phyloP scores from a whole-genome alignment of 768 basidiomycete species.

The Chiua virens region DNA sequence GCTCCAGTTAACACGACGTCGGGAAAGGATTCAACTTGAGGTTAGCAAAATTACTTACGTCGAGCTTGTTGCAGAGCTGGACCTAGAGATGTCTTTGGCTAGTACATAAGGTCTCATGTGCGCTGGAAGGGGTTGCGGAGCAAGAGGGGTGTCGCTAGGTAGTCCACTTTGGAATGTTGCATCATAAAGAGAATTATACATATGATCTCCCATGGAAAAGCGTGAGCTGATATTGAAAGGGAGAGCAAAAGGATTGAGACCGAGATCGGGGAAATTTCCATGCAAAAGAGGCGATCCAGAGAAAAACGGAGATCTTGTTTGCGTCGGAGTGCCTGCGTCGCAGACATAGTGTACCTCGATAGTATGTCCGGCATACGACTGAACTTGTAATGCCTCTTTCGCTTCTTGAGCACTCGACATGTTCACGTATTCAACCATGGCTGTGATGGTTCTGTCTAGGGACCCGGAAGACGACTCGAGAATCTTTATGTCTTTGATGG shows the following conservation, averaged over 20 bases:
- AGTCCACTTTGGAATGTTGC: constrained; percentile 13
- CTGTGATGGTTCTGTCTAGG: constrained; percentile 46
- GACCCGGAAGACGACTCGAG: constrained; percentile 37
- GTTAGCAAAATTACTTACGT: constrained; percentile 22
- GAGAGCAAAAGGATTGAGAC: constrained; percentile 34
- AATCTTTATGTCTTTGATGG: constrained; percentile 60
- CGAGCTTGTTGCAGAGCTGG: constrained; percentile 34
- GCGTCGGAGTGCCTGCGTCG: constrained; percentile 10
- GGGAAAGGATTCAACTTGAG: background rate
- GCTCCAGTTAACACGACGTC: constrained; percentile 29
- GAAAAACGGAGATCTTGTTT: constrained; percentile 7
- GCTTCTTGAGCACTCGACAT: constrained; percentile 62
- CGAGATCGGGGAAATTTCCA: constrained; percentile 19
- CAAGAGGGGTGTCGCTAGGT: constrained; percentile 22
- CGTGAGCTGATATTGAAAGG: constrained; percentile 28
- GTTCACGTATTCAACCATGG: constrained; percentile 63
- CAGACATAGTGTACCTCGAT: constrained; percentile 40
- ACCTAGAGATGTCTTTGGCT: constrained; percentile 29
- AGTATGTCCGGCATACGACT: constrained; percentile 54
- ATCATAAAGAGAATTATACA: constrained; percentile 2
- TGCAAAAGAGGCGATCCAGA: constrained; percentile 9
- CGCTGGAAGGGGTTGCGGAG: constrained; percentile 24
- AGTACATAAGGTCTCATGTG: constrained; percentile 16
- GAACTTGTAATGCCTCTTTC: constrained; percentile 57
- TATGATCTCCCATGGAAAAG: constrained; percentile 1